A percentile compares a stretch with the other conserved stretches of the same genome.
phyloP scores from a whole-genome alignment of 331 rosid genomes.

The Saraca asoca region DNA sequence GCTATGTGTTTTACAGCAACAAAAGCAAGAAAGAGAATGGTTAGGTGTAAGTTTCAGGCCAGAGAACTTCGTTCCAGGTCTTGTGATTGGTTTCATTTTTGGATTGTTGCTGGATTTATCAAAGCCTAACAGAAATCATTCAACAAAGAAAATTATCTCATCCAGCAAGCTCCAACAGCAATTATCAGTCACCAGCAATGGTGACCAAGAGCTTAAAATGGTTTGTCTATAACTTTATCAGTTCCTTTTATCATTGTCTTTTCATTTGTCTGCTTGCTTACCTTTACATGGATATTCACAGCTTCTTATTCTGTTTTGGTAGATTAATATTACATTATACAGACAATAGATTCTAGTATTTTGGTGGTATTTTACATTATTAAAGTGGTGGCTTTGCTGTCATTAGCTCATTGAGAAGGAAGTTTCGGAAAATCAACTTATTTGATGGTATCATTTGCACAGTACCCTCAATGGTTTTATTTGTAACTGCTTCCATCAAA shows the following conservation, averaged over 20 bases:
- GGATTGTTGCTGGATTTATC: constrained; percentile 76
- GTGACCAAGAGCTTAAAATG: constrained; percentile 83
- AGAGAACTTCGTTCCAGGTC: constrained; percentile 88
- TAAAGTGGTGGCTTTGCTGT: constrained; percentile 15
- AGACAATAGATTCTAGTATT: not conserved
- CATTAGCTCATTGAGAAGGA: constrained; percentile 17
- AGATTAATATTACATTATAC: constrained; percentile 7
- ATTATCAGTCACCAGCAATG: constrained; percentile 44
- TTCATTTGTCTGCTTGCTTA: not conserved
- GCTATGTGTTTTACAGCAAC: constrained; percentile 43
- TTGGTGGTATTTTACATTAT: not conserved
- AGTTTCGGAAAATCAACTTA: not conserved
- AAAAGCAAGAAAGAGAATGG: constrained; percentile 64
- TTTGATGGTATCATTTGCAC: not conserved
- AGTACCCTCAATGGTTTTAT: constrained; percentile 13
- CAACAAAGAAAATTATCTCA: constrained; percentile 41
- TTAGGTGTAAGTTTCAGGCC: constrained; percentile 69
- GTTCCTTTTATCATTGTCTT: constrained; percentile 28
- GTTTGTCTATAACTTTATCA: constrained; percentile 40
- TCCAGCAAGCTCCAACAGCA: constrained; percentile 49
- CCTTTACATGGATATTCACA: not conserved
- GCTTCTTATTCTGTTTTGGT: constrained; percentile 21
- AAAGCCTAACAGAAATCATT: constrained; percentile 44
- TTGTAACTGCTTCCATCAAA: constrained; percentile 9
- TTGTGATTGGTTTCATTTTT: constrained; percentile 80